Evolutionary conservation across 1,284 basidiomycete genomes (phyloP).

Genomic region (Sporisorium graminicola): DNA sequence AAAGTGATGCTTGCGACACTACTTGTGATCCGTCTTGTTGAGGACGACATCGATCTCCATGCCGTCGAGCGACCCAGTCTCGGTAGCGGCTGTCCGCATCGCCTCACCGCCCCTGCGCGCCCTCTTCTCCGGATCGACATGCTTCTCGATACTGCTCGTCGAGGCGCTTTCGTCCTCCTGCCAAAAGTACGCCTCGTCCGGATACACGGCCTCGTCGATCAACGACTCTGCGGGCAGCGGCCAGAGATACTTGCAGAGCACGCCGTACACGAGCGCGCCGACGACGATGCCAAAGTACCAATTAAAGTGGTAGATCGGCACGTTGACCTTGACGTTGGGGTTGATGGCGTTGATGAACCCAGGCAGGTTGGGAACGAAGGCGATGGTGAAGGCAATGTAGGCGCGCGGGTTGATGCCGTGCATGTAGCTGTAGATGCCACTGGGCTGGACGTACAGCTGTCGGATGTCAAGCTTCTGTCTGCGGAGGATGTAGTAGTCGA

Average conservation of each 20-base stretch:
- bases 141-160: constrained; percentile 10
- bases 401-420: constrained; percentile 27
- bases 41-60: constrained; percentile 19
- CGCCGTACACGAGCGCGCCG: constrained; percentile 12
- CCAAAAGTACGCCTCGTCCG: constrained; percentile 27
- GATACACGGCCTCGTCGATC: constrained; percentile 27
- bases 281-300: constrained; percentile 37
- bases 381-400: constrained; percentile 29
- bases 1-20: too few species aligned
- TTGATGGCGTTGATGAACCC: constrained; percentile 46
- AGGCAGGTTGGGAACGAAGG: constrained; percentile 33
- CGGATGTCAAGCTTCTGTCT: constrained; percentile 19
- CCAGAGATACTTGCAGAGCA: constrained; percentile 30
- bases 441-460: constrained; percentile 34
- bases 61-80: constrained; percentile 16
- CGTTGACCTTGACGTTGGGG: constrained; percentile 15
- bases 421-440: constrained; percentile 28
- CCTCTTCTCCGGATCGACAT: not conserved
- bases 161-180: constrained; percentile 7
- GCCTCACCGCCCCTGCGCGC: not conserved
- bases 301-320: constrained; percentile 37
- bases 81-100: not conserved
- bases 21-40: constrained; percentile 11
- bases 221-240: constrained; percentile 23
- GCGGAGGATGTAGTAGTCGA: constrained; percentile 29